Percentiles rank a stretch among this genome's conserved stretches.
phyloP scores from a whole-genome alignment of 352 stramenopile genomes.

The Phytophthora rubi region DNA sequence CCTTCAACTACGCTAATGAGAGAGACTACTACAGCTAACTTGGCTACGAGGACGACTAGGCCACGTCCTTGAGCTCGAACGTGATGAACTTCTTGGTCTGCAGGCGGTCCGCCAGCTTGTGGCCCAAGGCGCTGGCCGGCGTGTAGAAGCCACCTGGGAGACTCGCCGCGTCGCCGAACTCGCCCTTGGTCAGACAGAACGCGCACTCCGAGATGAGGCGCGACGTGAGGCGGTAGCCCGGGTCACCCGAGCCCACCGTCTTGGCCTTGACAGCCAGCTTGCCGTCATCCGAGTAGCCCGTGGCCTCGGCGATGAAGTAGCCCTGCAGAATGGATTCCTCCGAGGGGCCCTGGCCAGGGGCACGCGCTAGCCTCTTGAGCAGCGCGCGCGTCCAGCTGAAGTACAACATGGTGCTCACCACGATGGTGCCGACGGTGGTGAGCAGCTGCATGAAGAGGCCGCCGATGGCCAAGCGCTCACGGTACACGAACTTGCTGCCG shows the following conservation, averaged over 20 bases:
- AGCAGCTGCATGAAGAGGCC: slow-evolving; percentile 54
- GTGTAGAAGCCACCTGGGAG: slow-evolving; percentile 65
- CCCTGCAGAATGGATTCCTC: slow-evolving; percentile 82
- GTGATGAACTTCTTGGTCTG: slow-evolving; percentile 65
- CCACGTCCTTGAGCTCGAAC: slow-evolving; percentile 50
- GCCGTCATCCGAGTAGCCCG: slow-evolving; percentile 52
- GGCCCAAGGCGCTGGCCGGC: slow-evolving; percentile 60
- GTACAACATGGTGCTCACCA: slow-evolving; percentile 59
- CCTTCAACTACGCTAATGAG: neutral
- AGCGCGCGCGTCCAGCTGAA: slow-evolving; percentile 69
- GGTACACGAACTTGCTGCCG: slow-evolving; percentile 68
- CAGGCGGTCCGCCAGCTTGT: slow-evolving; percentile 56
- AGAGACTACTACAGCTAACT: slow-evolving; percentile 14
- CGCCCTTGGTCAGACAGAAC: slow-evolving; percentile 62
- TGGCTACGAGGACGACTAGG: slow-evolving; percentile 3
- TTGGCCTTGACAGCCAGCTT: slow-evolving; percentile 53
- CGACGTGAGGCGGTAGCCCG: slow-evolving; percentile 65
- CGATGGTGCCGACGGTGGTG: slow-evolving; percentile 40
- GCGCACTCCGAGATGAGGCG: slow-evolving; percentile 65
- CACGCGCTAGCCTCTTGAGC: slow-evolving; percentile 68
- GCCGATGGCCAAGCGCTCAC: slow-evolving; percentile 61
- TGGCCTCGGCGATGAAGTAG: slow-evolving; percentile 63
- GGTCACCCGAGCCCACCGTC: slow-evolving; percentile 50
- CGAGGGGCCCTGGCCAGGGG: slow-evolving; percentile 83
- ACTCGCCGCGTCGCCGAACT: slow-evolving; percentile 29